Conservation (phyloP, 148 eudicot genomes). For the Rhododendron griersonianum region DNA sequence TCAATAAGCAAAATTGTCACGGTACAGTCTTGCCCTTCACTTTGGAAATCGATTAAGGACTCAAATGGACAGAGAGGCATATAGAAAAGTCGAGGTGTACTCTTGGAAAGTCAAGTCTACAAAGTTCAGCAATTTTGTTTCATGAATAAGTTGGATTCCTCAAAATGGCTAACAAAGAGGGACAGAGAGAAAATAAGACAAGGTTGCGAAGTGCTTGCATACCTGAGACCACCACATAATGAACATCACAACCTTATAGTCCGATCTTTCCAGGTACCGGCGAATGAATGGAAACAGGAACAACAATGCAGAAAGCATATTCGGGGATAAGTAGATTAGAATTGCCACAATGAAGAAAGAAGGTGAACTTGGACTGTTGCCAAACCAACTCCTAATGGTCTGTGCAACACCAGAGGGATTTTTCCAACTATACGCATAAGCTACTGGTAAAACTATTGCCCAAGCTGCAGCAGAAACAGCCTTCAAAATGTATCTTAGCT, state of each 20-base stretch:
- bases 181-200: not conserved
- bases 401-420: conserved; percentile 51
- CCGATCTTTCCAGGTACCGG: conserved; percentile 52
- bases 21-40: not conserved
- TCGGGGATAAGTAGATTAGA: conserved; percentile 55
- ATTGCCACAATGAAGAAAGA: conserved; percentile 56
- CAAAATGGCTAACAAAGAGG: not conserved
- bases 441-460: conserved; percentile 58
- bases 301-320: conserved; percentile 52
- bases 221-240: conserved; percentile 88
- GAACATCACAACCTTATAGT: conserved; percentile 45
- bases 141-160: not conserved
- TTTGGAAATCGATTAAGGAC: not conserved
- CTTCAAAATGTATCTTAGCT: conserved; percentile 57
- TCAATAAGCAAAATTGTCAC: not conserved
- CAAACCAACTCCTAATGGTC: conserved; percentile 59
- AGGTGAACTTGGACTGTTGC: conserved; percentile 36
- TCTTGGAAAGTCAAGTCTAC: not conserved
- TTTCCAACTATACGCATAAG: conserved; percentile 64
- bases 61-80: not conserved
- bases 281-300: conserved; percentile 61
- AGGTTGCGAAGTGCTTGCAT: conserved; percentile 1
- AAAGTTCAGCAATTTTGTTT: not conserved
- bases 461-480: conserved; percentile 51
- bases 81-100: not conserved